Conservation (phyloP, 441 rosid species). For the Theobroma grandiflorum region DNA sequence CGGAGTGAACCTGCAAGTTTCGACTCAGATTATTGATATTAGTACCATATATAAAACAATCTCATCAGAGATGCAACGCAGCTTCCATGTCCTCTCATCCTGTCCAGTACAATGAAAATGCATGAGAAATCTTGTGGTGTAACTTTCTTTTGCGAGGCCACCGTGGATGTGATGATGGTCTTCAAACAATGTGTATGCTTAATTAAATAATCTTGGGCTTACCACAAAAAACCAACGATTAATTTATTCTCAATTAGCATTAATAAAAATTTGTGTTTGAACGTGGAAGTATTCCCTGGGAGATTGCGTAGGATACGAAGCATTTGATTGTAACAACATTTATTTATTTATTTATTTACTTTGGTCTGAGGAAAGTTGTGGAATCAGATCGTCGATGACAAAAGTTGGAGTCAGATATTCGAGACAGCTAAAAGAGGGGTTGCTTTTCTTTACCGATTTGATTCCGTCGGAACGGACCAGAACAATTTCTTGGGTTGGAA, state of each 20-base stretch:
- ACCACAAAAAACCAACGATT: background rate
- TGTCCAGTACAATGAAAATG: background rate
- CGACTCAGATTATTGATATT: background rate
- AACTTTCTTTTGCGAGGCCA: background rate
- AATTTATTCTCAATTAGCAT: background rate
- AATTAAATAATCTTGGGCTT: background rate
- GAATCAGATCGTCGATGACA: background rate
- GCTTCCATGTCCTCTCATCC: background rate
- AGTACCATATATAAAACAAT: background rate
- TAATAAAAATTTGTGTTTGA: background rate
- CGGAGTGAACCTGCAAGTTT: conserved; percentile 25
- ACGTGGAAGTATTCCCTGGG: conserved; percentile 17
- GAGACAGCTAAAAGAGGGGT: background rate
- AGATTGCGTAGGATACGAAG: background rate
- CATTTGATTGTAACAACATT: background rate
- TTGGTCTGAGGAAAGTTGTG: background rate
- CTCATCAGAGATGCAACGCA: background rate
- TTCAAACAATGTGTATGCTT: conserved; percentile 14
- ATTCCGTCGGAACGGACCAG: background rate
- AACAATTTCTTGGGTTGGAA: background rate
- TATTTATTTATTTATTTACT: too few relatives aligned
- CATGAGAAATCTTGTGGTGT: background rate
- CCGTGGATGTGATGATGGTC: background rate
- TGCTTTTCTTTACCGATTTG: background rate
- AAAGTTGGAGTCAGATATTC: conserved; percentile 8